A percentile compares a stretch with the other conserved stretches of the same genome.
Evolutionary conservation across 2,329 filamentous ascomycete species (phyloP).

Genomic region (Pseudopyricularia javanii): DNA sequence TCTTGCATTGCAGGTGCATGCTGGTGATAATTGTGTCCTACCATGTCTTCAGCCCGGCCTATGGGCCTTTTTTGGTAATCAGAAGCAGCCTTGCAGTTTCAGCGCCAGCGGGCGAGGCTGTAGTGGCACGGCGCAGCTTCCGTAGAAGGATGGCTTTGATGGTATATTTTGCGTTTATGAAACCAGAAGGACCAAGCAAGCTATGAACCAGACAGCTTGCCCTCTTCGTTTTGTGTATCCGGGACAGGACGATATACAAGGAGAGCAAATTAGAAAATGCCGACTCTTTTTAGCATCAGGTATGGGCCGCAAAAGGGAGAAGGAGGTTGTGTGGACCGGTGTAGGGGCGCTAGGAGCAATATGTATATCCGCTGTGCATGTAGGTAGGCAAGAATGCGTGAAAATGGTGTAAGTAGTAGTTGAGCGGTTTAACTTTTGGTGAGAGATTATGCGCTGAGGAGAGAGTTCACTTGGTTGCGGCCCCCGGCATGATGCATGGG

Average conservation of each 20-base stretch:
- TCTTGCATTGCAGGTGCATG: neutral
- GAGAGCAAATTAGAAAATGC: neutral
- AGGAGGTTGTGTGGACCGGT: constrained; percentile 1
- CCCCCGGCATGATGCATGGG: constrained; percentile 3
- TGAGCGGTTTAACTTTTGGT: neutral
- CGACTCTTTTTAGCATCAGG: neutral
- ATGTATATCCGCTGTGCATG: neutral
- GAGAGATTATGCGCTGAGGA: neutral
- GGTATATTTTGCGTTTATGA: too few species aligned
- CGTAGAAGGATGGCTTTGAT: neutral
- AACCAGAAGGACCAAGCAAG: too few species aligned
- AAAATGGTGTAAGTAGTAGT: neutral
- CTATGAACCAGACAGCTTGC: too few species aligned
- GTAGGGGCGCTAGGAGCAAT: neutral
- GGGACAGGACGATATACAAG: too few species aligned
- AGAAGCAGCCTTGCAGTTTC: neutral
- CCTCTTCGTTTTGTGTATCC: too few species aligned
- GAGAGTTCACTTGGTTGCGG: neutral
- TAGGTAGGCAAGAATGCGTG: neutral
- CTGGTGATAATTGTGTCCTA: neutral
- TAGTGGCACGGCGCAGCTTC: neutral
- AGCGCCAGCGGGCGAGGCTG: neutral
- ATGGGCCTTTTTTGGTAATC: neutral
- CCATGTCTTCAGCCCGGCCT: neutral
- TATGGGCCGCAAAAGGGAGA: constrained; percentile 3